A percentile compares a stretch with the other conserved stretches of the same genome.
These are phyloP conservation scores for Cercospora sesami DNA, from an alignment of 2,329 filamentous ascomycete genomes.

Conservation along the genomic window DNA sequence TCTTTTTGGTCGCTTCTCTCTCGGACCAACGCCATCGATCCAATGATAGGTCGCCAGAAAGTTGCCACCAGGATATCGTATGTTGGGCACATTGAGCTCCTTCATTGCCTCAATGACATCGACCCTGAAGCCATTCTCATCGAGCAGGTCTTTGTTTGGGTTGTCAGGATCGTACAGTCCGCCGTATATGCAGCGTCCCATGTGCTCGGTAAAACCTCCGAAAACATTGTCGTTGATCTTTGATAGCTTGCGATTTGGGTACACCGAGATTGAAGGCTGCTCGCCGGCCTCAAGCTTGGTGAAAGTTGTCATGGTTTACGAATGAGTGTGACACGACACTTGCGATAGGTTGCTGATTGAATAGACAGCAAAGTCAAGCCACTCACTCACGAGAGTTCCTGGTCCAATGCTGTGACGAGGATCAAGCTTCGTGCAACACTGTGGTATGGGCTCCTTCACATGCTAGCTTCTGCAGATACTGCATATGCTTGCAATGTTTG, in stretches of 20 bases:
- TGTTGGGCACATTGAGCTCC: conserved; percentile 73
- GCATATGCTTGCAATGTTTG: neutral
- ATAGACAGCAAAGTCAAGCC: neutral
- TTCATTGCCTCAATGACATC: conserved; percentile 74
- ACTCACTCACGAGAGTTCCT: neutral
- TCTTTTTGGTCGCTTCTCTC: conserved; percentile 63
- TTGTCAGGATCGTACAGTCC: conserved; percentile 80
- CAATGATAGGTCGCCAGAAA: conserved; percentile 85
- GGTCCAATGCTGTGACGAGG: neutral
- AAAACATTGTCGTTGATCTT: conserved; percentile 80
- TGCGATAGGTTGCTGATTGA: neutral
- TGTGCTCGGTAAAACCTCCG: conserved; percentile 85
- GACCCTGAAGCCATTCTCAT: conserved; percentile 72
- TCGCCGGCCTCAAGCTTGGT: conserved; percentile 64
- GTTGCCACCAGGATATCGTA: conserved; percentile 81
- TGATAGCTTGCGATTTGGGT: conserved; percentile 64
- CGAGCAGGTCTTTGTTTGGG: conserved; percentile 59
- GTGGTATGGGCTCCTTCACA: neutral
- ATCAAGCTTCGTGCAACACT: neutral
- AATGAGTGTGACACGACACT: neutral
- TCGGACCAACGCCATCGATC: conserved; percentile 76
- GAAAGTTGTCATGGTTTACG: conserved; percentile 62
- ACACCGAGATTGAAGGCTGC: conserved; percentile 64
- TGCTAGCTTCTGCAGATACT: neutral
- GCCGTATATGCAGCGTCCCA: conserved; percentile 86